Conservation (phyloP, 257 asterid species). For the Solanum habrochaites region DNA sequence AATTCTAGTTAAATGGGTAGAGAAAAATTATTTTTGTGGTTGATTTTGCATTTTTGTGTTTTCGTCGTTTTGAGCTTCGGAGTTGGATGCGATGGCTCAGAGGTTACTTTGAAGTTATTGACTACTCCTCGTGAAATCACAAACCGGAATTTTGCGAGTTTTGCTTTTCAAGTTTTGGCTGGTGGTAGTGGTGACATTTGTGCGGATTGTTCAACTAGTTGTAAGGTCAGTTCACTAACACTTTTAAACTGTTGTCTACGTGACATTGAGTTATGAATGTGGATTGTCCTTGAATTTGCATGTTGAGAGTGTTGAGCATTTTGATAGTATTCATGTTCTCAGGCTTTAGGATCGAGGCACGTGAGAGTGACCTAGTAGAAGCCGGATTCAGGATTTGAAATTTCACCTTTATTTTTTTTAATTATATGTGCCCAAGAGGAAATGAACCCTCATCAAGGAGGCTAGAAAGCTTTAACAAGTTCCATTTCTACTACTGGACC, state of each 20-base stretch:
- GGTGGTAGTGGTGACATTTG: slow-evolving; percentile 38
- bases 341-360: background rate
- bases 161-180: slow-evolving; percentile 40
- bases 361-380: fast-evolving
- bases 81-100: slow-evolving; percentile 17
- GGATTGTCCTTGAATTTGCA: background rate
- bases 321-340: background rate
- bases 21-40: slow-evolving; percentile 1
- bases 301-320: background rate
- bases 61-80: slow-evolving; percentile 23
- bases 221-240: slow-evolving; percentile 51
- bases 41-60: slow-evolving; percentile 28
- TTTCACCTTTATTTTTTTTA: too few species aligned
- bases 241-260: background rate
- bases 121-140: slow-evolving; percentile 58
- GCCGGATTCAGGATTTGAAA: background rate
- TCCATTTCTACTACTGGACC: background rate
- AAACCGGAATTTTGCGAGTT: slow-evolving; percentile 39
- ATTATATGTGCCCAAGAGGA: too few species aligned
- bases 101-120: slow-evolving; percentile 38
- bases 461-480: background rate
- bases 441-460: too few species aligned
- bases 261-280: background rate
- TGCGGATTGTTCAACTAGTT: slow-evolving; percentile 38
- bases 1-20: slow-evolving; percentile 25